A percentile compares a stretch with the other conserved stretches of the same genome.
These are phyloP conservation scores for Neonectria faginata DNA, from an alignment of 2,329 filamentous ascomycete genomes.

Conservation along the genomic window DNA sequence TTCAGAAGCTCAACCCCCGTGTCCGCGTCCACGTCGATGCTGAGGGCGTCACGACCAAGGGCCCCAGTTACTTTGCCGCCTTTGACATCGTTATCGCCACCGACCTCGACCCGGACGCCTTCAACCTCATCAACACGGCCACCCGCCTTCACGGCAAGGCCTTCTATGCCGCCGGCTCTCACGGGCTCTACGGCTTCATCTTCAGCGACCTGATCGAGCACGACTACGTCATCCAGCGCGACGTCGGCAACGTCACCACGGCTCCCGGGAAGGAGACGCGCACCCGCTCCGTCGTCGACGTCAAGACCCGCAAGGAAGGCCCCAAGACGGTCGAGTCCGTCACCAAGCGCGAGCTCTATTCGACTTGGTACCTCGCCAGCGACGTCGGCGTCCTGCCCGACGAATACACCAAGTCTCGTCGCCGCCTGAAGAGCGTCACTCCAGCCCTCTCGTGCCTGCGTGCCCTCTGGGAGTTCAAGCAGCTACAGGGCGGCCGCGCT, in stretches of 20 bases:
- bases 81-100: slow-evolving; percentile 93
- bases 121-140: slow-evolving; percentile 85
- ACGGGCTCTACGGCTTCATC: slow-evolving; percentile 94
- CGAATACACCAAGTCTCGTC: slow-evolving; percentile 74
- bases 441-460: slow-evolving; percentile 87
- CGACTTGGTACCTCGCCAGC: slow-evolving; percentile 85
- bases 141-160: slow-evolving; percentile 81
- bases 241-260: slow-evolving; percentile 79
- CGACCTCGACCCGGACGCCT: slow-evolving; percentile 80
- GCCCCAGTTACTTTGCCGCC: slow-evolving; percentile 77
- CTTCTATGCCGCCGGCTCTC: slow-evolving; percentile 89
- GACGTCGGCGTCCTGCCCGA: slow-evolving; percentile 78
- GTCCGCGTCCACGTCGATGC: slow-evolving; percentile 81
- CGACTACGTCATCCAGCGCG: slow-evolving; percentile 88
- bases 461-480: slow-evolving; percentile 86
- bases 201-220: slow-evolving; percentile 94
- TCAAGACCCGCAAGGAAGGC: slow-evolving; percentile 77
- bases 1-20: slow-evolving; percentile 89
- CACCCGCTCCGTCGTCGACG: slow-evolving; percentile 79
- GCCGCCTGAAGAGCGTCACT: slow-evolving; percentile 80
- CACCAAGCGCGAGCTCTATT: slow-evolving; percentile 91
- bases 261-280: slow-evolving; percentile 74
- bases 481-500: slow-evolving; percentile 63
- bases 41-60: slow-evolving; percentile 74
- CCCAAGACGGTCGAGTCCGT: slow-evolving; percentile 83